Evolutionary conservation across 306 rosid species (phyloP), one percentile per base, ranked within the genome.

Genomic region (Argentina anserina): DNA sequence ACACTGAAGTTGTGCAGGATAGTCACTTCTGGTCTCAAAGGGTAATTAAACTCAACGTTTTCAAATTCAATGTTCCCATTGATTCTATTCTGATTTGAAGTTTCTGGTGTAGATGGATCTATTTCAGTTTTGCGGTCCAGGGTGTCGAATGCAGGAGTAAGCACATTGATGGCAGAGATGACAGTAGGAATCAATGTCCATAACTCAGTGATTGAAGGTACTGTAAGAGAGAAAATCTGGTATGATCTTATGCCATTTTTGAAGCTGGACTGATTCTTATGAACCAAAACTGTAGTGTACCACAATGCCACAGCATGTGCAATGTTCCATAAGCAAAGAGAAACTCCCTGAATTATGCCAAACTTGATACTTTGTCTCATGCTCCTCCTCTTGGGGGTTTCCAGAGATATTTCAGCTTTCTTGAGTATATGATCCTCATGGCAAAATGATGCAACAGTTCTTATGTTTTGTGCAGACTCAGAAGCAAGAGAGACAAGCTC

Each of bases 261-360:
- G 70, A 90, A 93, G 66, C 61, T 46, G 55, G 98, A 82, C 78
- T 88, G 96, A 1, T 68, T 63, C 77, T 75, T 74, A 31, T 90
- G 86, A 69, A 90, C 76, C 66, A 92, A 81, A 77, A 90, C 66
- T 75, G 95, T 71, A 7, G 96, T 90, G 84, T 92, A 92, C 98
- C 95, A 90, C 84, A 90, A 79, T 59, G 98, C 98, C 66, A 90
- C 86, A 2, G 92, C 98, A 73, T 92, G 98, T 52, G 97, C 98
- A 62, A 92, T 84, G 82, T 92, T 92, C 98, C 97, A 92, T 75
- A 90, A 79, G 85, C 89, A 88, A 76, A 92, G 86, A 65, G 98
- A 88, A 79, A 87, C 34, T 69, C 97, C 98, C 55, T 92, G 92
- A 72, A 90, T 90, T 58, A 84, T 50, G 29, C 95, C 95, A 21